Evolutionary conservation across 441 rosid species (phyloP).

Genomic region (Theobroma grandiflorum): DNA sequence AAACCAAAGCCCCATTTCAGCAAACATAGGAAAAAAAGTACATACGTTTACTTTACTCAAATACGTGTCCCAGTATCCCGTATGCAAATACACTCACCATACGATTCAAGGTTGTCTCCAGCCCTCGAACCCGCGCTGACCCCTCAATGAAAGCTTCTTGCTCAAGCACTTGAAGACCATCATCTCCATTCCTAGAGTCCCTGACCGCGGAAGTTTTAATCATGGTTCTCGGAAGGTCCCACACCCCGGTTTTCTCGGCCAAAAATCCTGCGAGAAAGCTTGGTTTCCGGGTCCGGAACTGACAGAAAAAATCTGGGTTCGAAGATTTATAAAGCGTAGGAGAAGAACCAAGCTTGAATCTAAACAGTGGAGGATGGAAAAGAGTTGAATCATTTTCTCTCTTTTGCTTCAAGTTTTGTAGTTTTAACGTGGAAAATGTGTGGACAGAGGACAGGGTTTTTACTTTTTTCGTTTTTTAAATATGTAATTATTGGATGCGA

Average conservation of each 20-base stretch:
- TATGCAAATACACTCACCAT: conserved; percentile 52
- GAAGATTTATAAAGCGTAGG: neutral
- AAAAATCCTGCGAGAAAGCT: conserved; percentile 31
- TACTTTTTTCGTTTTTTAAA: no score
- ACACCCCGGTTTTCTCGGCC: neutral
- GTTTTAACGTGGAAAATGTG: no score
- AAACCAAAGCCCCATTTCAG: neutral
- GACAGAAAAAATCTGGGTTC: conserved; percentile 30
- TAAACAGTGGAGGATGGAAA: conserved; percentile 34
- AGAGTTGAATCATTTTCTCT: neutral
- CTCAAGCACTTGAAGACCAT: conserved; percentile 47
- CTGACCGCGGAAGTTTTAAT: conserved; percentile 39
- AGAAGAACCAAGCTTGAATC: neutral
- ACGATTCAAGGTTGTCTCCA: conserved; percentile 68
- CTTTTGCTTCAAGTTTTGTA: no score
- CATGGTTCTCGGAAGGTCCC: conserved; percentile 37
- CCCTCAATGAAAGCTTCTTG: conserved; percentile 50
- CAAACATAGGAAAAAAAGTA: neutral
- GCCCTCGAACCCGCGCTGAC: conserved; percentile 33
- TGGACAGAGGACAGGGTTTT: no score
- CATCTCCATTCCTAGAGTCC: conserved; percentile 39
- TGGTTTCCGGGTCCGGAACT: conserved; percentile 29
- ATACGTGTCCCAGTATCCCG: neutral
- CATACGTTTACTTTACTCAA: neutral
- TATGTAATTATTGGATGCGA: neutral